Base-by-base conservation (phyloP, 306 rosid genomes). In the Acacia crassicarpa region DNA sequence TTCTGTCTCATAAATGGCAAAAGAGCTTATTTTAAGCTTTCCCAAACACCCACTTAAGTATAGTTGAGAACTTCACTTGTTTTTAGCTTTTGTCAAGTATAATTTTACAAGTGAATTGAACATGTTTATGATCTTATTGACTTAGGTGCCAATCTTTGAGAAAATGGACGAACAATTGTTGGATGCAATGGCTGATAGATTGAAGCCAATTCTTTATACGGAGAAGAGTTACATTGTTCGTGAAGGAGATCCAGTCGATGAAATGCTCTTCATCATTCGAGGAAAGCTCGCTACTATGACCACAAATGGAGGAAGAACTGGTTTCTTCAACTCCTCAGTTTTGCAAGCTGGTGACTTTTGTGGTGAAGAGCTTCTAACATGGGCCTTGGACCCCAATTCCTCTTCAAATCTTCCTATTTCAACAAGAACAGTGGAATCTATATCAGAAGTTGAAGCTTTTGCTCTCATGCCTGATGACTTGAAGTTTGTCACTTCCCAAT, bases 211-310 rank as follows among this genome's bases (percentile, higher is more conserved):
- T 49, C 91, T 95, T 12, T 92, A 86, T 83, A 91, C 98, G 15
- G 88, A 89, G 78, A 79, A 85, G 38, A 93, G 94, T 84, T 70
- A 35, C 66, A 83, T 95, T 68, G 82, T 89, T 63, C 83, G 95
- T 5, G 99, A 95, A 83, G 99, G 98, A 44, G 98, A 95, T 80
- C 97, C 97, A 0, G 97, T 95, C 41, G 98, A 93, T 32, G 93
- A 90, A 85, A 93, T 95, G 98, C 90, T 95, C 12, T 95, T 95
- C 78, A 86, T 95, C 12, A 91, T 92, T 92, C 87, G 95, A 1
- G 98, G 99, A 80, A 83, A 78, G 45, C 82, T 95, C 0, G 80
- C 85, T 10, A 87, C 92, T 14, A 75, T 66, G 77, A 93, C 93
- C 25, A 89, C 94, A 33, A 88, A 91, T 78, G 96, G 93, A 48